phyloP scores from a whole-genome alignment of 164 flowering plant species.

The Tinospora cordifolia region DNA sequence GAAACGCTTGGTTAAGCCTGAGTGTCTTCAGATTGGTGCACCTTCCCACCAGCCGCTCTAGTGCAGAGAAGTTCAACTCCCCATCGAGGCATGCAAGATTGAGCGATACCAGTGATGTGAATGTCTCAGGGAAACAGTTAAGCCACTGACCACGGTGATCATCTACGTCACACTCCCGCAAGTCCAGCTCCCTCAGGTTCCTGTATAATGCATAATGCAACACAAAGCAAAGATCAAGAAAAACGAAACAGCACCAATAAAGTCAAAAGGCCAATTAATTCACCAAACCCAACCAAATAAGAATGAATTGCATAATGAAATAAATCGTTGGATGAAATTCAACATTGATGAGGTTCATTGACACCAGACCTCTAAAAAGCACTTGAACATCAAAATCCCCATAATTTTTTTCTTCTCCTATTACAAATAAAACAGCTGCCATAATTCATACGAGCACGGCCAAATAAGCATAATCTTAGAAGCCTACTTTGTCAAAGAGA shows the following conservation, averaged over 20 bases:
- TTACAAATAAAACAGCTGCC: background rate
- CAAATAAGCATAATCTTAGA: background rate
- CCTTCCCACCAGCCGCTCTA: conserved; percentile 73
- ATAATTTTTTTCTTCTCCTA: background rate
- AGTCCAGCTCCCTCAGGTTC: conserved; percentile 66
- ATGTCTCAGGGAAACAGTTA: conserved; percentile 65
- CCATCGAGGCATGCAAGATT: conserved; percentile 61
- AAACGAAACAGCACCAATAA: background rate
- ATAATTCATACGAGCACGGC: background rate
- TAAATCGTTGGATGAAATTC: background rate
- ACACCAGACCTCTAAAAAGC: background rate
- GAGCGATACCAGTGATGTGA: conserved; percentile 70
- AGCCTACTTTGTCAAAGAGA: conserved; percentile 2
- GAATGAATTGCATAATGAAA: background rate
- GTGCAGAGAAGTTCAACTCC: conserved; percentile 62
- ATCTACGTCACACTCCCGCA: conserved; percentile 81
- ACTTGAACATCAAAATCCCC: background rate
- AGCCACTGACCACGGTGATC: conserved; percentile 84
- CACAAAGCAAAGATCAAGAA: background rate
- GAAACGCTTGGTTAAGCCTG: conserved; percentile 67
- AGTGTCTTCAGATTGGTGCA: conserved; percentile 70
- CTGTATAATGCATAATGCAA: conserved; percentile 24
- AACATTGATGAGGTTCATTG: background rate
- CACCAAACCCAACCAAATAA: background rate
- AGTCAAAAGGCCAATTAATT: background rate